Conservation (phyloP, 2,329 filamentous ascomycete species). For the Colletotrichum simmondsii region DNA sequence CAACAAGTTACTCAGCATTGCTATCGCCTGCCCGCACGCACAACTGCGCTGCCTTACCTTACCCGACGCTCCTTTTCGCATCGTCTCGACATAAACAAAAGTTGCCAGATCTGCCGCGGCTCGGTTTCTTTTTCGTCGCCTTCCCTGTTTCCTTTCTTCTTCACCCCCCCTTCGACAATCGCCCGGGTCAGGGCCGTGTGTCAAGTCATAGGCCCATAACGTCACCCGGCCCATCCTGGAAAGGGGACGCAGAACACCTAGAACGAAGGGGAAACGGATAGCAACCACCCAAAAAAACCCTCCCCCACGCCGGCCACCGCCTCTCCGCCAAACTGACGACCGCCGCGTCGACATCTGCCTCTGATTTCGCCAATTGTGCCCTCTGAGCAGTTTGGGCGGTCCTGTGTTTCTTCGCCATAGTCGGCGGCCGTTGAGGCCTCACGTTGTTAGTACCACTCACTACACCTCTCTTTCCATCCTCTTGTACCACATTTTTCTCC, state of each 20-base stretch:
- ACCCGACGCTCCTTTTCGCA: conserved; percentile 29
- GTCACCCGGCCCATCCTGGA: conserved; percentile 32
- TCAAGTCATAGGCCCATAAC: conserved; percentile 32
- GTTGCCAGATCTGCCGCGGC: background rate
- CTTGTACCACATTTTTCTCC: conserved; percentile 36
- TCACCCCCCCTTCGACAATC: background rate
- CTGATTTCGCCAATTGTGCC: conserved; percentile 8
- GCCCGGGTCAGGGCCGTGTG: conserved; percentile 29
- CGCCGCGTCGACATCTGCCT: conserved; percentile 2
- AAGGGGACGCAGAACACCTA: conserved; percentile 27
- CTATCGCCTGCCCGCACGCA: conserved; percentile 16
- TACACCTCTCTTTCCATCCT: conserved; percentile 23
- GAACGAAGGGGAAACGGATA: conserved; percentile 33
- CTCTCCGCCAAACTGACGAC: background rate
- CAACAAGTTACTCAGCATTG: conserved; percentile 23
- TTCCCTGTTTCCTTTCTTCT: background rate
- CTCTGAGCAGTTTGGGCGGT: conserved; percentile 17
- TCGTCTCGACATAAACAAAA: background rate
- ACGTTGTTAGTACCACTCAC: conserved; percentile 32
- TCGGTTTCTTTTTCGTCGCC: background rate
- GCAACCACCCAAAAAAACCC: conserved; percentile 21
- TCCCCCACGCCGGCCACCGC: conserved; percentile 18
- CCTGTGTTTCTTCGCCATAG: conserved; percentile 34
- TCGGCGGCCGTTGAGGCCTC: conserved; percentile 38
- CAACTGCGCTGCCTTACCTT: background rate